Evolutionary conservation across 2,329 filamentous ascomycete species (phyloP), one percentile per base, ranked within the genome.

Genomic region (Gyromitra esculenta): DNA sequence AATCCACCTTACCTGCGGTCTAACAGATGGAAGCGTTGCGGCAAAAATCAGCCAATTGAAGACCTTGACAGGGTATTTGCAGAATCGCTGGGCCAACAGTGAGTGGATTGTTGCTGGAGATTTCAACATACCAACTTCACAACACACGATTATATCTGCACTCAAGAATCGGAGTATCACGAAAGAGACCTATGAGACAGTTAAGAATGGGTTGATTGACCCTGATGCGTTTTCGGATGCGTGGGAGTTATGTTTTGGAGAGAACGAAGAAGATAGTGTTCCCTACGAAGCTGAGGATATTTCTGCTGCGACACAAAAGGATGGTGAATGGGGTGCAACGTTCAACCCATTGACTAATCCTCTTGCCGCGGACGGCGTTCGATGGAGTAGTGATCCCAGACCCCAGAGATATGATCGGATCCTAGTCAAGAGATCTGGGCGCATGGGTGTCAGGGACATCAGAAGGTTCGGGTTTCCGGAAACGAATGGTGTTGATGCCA

Each of bases 321-420:
- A 62, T 67, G 90, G 89, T 1, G 89, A 91, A 81, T 85, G 89
- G 76, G 90, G 89, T 0, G 88, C 89, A 2, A 92, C 90, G 0
- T 91, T 90, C 81, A 87, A 91, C 79, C 89, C 89, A 0, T 82
- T 83, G 1, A 82, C 83, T 5, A 92, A 92, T 79, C 81, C 82
- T 0, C 84, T 90, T 11, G 89, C 90, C 1, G 85, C 86, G 0
- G 83, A 85, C 9, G 86, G 86, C 2, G 85, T 87, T 0, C 84
- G 83, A 81, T 59, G 85, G 85, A 0, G 82, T 60, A 85, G 88
- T 62, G 86, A 86, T 78, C 48, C 79, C 18, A 85, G 88, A 21
- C 89, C 90, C 1, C 90, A 91, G 80, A 84, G 90, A 62, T 91
- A 91, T 76, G 89, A 91, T 80, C 85, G 90, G 43, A 89, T 92